phyloP scores from a whole-genome alignment of 805 yeast genomes.

The Metahyphopichia silvanorum region DNA sequence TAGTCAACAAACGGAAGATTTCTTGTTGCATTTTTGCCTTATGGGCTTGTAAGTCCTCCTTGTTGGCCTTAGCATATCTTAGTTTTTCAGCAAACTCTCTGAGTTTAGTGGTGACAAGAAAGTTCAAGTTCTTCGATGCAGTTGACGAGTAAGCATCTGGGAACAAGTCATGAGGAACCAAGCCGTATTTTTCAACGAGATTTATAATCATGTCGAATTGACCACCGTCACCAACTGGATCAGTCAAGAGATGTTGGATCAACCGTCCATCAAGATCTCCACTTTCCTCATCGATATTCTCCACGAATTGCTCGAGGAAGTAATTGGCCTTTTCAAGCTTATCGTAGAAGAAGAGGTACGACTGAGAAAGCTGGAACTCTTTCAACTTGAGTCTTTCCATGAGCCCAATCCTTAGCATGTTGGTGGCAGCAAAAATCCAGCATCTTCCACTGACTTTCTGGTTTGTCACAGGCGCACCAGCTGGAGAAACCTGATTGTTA shows the following conservation, averaged over 20 bases:
- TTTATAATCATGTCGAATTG: conserved; percentile 18
- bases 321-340: conserved; percentile 17
- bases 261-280: conserved; percentile 11
- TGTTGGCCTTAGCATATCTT: conserved; percentile 6
- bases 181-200: conserved; percentile 16
- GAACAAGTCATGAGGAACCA: conserved; percentile 13
- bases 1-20: conserved; percentile 13
- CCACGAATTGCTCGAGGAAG: conserved; percentile 12
- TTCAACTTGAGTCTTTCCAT: conserved; percentile 13
- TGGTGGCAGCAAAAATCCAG: conserved; percentile 18
- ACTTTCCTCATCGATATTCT: conserved; percentile 10
- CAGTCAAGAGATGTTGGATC: conserved; percentile 12
- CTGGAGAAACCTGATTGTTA: conserved; percentile 41
- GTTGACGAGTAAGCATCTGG: conserved; percentile 17
- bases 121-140: conserved; percentile 14
- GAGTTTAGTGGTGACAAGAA: conserved; percentile 15
- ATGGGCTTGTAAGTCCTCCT: conserved; percentile 1
- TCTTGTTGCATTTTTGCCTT: conserved; percentile 13
- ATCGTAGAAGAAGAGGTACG: conserved; percentile 17
- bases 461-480: conserved; percentile 63
- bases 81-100: conserved; percentile 17
- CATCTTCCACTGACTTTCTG: conserved; percentile 16
- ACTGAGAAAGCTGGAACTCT: conserved; percentile 18
- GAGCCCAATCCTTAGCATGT: conserved; percentile 13
- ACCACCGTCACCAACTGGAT: conserved; percentile 17